Base-by-base conservation (phyloP, 176 grass and related monocot genomes). In the Phoenix roebelenii region DNA sequence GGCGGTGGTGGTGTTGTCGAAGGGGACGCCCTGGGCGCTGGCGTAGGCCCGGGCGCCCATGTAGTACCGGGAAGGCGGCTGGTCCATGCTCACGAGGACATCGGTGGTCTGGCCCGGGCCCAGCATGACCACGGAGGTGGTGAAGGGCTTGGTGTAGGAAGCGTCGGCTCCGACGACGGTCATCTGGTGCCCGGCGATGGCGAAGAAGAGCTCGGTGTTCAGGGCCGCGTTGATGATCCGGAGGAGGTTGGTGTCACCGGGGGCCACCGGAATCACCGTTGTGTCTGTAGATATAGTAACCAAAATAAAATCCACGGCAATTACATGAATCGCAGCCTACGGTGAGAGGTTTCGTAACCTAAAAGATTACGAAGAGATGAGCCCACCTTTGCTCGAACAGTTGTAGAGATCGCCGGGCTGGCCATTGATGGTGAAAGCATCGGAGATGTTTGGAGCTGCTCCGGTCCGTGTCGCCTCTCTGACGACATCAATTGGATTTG, bases 391-490 rank as follows among this genome's bases (percentile, higher is more conserved):
- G 69, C 60, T 73, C 3, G 93, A 98, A 73, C 93, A 98, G 4
- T 25, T 82, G 68, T 85, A 97, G 76, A 97, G 76, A 72, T 97
- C 92, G 26, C 92, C 92, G 64, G 92, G 92, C 51, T 97, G 92
- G 35, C 81, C 87, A 49, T 97, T 91, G 58, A 97, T 70, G 69
- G 93, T 97, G 81, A 88, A 65, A 76, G 87, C 84, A 69, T 97
- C 84, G 57, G 93, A 97, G 63, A 70, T 23, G 74, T 91, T 82
- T 19, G 93, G 93, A 5, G 84, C 81, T 0, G 84, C 78, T 22
- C 93, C 93, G 49, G 78, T 85, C 62, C 72, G 81, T 3, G 87
- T 91, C 25, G 93, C 87, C 51, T 77, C 26, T 66, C 84, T 44
- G 22, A 97, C 74, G 0, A 97, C 84, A 54, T 97, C 87, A 61